A percentile compares a stretch with the other conserved stretches of the same genome.
phyloP scores from a whole-genome alignment of 306 rosid genomes.

The Neltuma alba region DNA sequence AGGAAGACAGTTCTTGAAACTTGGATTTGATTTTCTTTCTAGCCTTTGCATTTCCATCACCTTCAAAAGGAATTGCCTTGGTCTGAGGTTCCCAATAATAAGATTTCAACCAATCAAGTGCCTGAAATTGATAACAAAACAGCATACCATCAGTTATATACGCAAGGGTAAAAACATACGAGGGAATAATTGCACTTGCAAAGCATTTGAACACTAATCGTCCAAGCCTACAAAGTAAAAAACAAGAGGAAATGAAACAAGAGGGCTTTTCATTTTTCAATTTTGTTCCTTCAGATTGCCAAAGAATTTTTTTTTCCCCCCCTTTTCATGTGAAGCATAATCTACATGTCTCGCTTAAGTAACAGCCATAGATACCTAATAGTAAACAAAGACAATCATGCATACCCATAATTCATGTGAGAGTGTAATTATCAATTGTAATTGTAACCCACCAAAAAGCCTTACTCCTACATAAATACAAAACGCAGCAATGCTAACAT shows the following conservation, averaged over 20 bases:
- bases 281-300: neutral
- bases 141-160: neutral
- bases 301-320: too few relatives aligned
- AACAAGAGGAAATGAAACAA: too few relatives aligned
- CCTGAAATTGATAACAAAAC: conserved; percentile 59
- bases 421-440: too few relatives aligned
- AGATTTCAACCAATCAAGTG: conserved; percentile 89
- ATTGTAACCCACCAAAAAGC: too few relatives aligned
- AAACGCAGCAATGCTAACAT: conserved; percentile 12
- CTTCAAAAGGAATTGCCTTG: conserved; percentile 80
- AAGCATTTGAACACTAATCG: conserved; percentile 4
- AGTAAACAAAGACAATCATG: neutral
- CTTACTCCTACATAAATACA: too few relatives aligned
- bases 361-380: neutral
- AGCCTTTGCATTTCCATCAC: conserved; percentile 50
- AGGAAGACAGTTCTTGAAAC: conserved; percentile 61
- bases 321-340: neutral
- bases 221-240: conserved; percentile 1
- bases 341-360: neutral
- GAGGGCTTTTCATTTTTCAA: conserved; percentile 2
- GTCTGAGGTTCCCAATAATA: conserved; percentile 97
- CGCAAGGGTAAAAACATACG: neutral
- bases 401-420: too few relatives aligned
- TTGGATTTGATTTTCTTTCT: conserved; percentile 65
- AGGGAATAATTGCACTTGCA: conserved; percentile 10